These are phyloP conservation scores for Pseudonitzschia pungens DNA, from an alignment of 108 stramenopile genomes.

Conservation along the genomic window DNA sequence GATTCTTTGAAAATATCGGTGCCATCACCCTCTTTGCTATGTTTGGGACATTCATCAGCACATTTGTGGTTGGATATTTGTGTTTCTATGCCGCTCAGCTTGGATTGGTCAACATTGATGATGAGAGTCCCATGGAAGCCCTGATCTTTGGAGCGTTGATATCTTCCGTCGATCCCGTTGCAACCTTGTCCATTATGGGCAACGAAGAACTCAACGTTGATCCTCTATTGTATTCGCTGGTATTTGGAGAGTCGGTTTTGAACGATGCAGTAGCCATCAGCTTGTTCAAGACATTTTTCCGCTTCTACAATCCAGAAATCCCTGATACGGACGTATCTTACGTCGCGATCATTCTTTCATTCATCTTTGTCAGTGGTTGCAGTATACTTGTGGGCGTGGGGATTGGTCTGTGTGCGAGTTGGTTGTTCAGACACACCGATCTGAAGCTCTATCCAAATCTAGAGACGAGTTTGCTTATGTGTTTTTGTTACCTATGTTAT, in stretches of 20 bases:
- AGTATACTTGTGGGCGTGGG: conserved; percentile 84
- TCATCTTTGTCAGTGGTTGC: conserved; percentile 60
- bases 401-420: conserved; percentile 81
- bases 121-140: conserved; percentile 92
- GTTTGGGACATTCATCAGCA: conserved; percentile 89
- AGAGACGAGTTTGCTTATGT: conserved; percentile 91
- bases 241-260: conserved; percentile 96
- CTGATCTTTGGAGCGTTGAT: conserved; percentile 95
- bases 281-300: conserved; percentile 91
- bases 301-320: conserved; percentile 78
- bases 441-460: conserved; percentile 87
- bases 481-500: conserved; percentile 94
- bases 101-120: conserved; percentile 80
- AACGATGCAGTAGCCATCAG: conserved; percentile 99
- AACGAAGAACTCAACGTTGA: conserved; percentile 89
- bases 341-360: conserved; percentile 68
- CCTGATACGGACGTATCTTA: conserved; percentile 65
- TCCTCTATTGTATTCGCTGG: conserved; percentile 89
- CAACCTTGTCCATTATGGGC: conserved; percentile 93
- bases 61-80: conserved; percentile 91
- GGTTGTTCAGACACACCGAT: conserved; percentile 87
- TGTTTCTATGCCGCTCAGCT: conserved; percentile 68
- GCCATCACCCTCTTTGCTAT: conserved; percentile 93
- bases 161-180: conserved; percentile 95
- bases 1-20: conserved; percentile 94